phyloP scores from a whole-genome alignment of 768 basidiomycete genomes.

The Lactarius sp. region DNA sequence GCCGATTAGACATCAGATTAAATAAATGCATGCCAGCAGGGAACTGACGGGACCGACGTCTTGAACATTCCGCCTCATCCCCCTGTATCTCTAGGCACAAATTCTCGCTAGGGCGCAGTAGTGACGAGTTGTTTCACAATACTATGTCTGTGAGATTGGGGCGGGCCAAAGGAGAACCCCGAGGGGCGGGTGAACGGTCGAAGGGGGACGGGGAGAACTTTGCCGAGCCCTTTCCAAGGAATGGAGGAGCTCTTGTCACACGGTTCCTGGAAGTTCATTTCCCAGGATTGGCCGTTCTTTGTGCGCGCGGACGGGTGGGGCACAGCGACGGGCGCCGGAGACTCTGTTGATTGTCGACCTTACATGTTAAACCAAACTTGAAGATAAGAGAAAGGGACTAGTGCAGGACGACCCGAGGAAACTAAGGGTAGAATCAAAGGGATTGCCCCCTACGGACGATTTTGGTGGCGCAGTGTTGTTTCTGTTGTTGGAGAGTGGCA shows the following conservation, averaged over 20 bases:
- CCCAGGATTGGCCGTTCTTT: neutral
- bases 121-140: neutral
- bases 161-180: neutral
- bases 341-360: neutral
- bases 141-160: neutral
- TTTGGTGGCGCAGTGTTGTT: neutral
- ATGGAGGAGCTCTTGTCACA: neutral
- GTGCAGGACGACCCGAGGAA: neutral
- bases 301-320: neutral
- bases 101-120: neutral
- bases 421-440: constrained; percentile 6
- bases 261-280: constrained; percentile 11
- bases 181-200: constrained; percentile 2
- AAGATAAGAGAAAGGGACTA: no score
- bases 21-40: constrained; percentile 1
- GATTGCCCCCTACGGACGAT: neutral
- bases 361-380: no score
- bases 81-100: constrained; percentile 10
- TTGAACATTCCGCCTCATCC: neutral
- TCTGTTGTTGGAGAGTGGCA: no score
- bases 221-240: neutral
- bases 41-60: neutral
- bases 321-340: neutral
- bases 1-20: constrained; percentile 11
- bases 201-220: neutral